Evolutionary conservation across 2,329 filamentous ascomycete species (phyloP).

Genomic region (Hypoxylon sp.): DNA sequence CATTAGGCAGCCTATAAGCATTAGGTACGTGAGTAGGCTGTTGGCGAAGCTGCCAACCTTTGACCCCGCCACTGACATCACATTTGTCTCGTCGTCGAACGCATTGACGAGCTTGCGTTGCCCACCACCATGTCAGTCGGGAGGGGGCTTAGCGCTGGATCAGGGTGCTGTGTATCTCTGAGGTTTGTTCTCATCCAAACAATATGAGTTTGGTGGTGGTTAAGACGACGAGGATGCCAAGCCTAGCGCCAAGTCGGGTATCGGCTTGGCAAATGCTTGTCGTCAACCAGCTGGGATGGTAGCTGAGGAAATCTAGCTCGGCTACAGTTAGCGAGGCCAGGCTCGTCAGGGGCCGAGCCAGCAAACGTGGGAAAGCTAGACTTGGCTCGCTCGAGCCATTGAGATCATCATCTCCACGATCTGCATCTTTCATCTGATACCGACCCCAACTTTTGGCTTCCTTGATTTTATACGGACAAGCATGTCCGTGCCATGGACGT

Average conservation of each 20-base stretch:
- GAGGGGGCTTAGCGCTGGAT: slow-evolving; percentile 12
- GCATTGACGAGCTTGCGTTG: neutral
- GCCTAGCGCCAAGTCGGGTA: slow-evolving; percentile 37
- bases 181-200: slow-evolving; percentile 5
- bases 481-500: neutral
- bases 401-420: slow-evolving; percentile 9
- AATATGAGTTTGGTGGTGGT: slow-evolving; percentile 21
- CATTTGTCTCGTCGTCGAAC: slow-evolving; percentile 5
- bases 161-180: slow-evolving; percentile 9
- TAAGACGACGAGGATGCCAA: slow-evolving; percentile 26
- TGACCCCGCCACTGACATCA: slow-evolving; percentile 21
- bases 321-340: too few species aligned
- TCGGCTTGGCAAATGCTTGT: slow-evolving; percentile 42
- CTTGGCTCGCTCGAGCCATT: neutral
- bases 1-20: slow-evolving; percentile 3
- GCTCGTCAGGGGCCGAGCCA: slow-evolving; percentile 10
- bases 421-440: neutral
- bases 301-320: too few species aligned
- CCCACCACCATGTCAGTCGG: slow-evolving; percentile 1
- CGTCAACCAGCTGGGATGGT: slow-evolving; percentile 23
- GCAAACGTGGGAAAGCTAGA: slow-evolving; percentile 27
- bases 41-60: neutral
- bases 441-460: neutral
- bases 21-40: too few species aligned
- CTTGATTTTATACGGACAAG: neutral